These are phyloP conservation scores for Globisporangium splendens DNA, from an alignment of 352 stramenopile genomes.

Conservation along the genomic window DNA sequence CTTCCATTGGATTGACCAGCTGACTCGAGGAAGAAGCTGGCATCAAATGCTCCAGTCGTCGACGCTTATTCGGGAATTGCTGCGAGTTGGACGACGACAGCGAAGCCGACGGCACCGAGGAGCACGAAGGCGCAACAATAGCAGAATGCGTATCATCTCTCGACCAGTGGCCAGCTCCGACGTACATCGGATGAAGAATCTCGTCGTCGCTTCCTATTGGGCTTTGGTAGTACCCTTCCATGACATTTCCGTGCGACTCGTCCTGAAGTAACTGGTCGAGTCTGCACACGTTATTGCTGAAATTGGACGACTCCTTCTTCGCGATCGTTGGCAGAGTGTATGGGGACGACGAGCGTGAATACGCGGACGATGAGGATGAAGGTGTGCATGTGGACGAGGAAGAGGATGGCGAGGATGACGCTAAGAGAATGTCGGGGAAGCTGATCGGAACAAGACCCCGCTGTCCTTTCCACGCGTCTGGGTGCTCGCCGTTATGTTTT, in stretches of 20 bases:
- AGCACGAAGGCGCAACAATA: conserved; percentile 7
- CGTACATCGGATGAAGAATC: conserved; percentile 30
- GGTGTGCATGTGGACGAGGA: conserved; percentile 2
- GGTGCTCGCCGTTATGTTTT: conserved; percentile 9
- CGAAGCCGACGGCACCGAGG: background rate
- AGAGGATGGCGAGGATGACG: conserved; percentile 1
- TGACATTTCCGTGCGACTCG: conserved; percentile 22
- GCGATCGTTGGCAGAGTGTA: conserved; percentile 9
- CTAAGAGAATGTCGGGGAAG: conserved; percentile 8
- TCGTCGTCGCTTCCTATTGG: conserved; percentile 50
- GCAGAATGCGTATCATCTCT: conserved; percentile 12
- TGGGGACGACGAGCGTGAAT: conserved; percentile 8
- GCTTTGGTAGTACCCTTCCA: conserved; percentile 52
- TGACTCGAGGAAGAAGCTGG: background rate
- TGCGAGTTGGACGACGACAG: no score
- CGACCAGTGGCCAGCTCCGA: conserved; percentile 4
- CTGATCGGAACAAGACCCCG: conserved; percentile 1
- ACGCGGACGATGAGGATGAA: conserved; percentile 16
- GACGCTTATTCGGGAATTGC: conserved; percentile 9
- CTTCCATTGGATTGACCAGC: conserved; percentile 35
- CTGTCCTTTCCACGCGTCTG: conserved; percentile 7
- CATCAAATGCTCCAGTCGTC: conserved; percentile 7
- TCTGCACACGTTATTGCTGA: conserved; percentile 16
- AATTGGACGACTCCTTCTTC: conserved; percentile 5
- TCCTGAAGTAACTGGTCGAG: conserved; percentile 67